Conservation (phyloP, 176 grass and related monocot species). For the Triticum dicoccoides region DNA sequence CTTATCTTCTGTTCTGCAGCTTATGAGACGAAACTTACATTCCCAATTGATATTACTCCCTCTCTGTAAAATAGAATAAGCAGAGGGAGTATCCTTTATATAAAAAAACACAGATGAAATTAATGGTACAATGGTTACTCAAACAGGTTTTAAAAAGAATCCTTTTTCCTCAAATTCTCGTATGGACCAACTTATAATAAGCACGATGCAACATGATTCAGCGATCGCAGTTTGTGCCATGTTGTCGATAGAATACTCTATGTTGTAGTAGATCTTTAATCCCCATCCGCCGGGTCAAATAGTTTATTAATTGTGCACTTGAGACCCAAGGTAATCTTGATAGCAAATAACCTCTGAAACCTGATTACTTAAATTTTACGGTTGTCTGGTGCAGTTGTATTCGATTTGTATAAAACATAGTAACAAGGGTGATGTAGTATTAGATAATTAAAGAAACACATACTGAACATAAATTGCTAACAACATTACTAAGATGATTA, state of each 20-base stretch:
- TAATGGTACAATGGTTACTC: not conserved
- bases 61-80: no score
- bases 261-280: not conserved
- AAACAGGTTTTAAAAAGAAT: not conserved
- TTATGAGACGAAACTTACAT: not conserved
- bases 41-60: not conserved
- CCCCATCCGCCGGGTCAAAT: not conserved
- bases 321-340: not conserved
- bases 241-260: not conserved
- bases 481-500: not conserved
- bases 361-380: not conserved
- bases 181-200: not conserved
- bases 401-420: not conserved
- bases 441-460: not conserved
- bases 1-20: not conserved
- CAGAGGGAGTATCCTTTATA: not conserved
- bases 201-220: not conserved
- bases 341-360: not conserved
- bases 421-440: not conserved
- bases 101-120: no score
- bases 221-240: not conserved
- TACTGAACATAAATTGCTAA: not conserved
- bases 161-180: no score
- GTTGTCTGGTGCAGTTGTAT: not conserved
- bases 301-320: not conserved